phyloP scores from a whole-genome alignment of 106 monocot species.

The Amphibolis antarctica region DNA sequence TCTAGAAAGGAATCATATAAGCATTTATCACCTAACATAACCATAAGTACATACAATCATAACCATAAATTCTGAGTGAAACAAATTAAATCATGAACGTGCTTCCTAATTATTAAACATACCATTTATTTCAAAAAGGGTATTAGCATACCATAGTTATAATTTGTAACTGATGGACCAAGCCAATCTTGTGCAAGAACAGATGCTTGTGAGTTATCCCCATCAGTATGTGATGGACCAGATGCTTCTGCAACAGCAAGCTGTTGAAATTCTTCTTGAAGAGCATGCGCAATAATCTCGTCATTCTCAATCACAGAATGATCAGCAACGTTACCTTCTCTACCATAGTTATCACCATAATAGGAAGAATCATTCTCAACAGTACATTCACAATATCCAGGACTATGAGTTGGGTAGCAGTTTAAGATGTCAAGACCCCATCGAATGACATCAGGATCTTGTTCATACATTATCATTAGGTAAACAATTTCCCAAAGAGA shows the following conservation, averaged over 20 bases:
- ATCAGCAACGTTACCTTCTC: neutral
- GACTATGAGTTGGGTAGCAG: slow-evolving; percentile 38
- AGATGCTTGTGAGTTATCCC: slow-evolving; percentile 39
- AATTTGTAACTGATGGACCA: slow-evolving; percentile 31
- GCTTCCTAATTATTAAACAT: slow-evolving; percentile 3
- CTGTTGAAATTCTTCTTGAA: slow-evolving; percentile 61
- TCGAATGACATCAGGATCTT: slow-evolving; percentile 64
- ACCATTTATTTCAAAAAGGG: no score
- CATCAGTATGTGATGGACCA: slow-evolving; percentile 36
- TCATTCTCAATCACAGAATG: slow-evolving; percentile 21
- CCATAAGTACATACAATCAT: no score
- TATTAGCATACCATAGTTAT: slow-evolving; percentile 44
- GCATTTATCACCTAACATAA: no score
- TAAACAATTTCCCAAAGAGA: neutral
- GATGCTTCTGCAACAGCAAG: slow-evolving; percentile 54
- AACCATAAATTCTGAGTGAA: no score
- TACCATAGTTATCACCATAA: slow-evolving; percentile 4
- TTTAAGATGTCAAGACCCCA: slow-evolving; percentile 64
- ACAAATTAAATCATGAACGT: no score
- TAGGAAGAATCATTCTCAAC: neutral
- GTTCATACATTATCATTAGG: slow-evolving; percentile 63
- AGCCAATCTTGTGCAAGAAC: slow-evolving; percentile 67
- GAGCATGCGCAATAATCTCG: slow-evolving; percentile 40
- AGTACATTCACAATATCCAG: slow-evolving; percentile 46
- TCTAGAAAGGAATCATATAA: slow-evolving; percentile 2